Evolutionary conservation across 495 filamentous ascomycete genomes (phyloP).

Genomic region (Hyaloscypha bicolor): DNA sequence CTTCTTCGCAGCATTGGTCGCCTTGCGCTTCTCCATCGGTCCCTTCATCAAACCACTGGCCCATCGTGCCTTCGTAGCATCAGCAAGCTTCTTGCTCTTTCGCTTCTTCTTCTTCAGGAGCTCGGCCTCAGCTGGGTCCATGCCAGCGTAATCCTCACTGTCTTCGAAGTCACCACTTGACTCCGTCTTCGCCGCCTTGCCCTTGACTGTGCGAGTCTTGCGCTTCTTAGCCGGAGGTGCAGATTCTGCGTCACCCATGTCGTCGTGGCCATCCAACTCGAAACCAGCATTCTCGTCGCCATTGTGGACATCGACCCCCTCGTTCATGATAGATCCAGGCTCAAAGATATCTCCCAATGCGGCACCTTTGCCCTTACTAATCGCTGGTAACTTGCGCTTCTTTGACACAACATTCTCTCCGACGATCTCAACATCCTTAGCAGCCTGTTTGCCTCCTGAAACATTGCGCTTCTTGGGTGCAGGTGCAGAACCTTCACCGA

Average conservation of each 20-base stretch:
- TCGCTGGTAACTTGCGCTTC: background rate
- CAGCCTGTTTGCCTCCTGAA: background rate
- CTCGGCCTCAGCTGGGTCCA: background rate
- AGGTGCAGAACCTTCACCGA: background rate
- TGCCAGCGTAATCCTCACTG: background rate
- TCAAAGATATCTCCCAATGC: background rate
- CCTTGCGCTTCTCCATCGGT: constrained; percentile 20
- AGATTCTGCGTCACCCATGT: background rate
- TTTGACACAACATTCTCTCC: background rate
- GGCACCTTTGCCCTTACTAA: background rate
- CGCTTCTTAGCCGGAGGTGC: constrained; percentile 14
- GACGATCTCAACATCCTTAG: background rate
- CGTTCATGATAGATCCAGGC: background rate
- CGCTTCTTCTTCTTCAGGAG: background rate
- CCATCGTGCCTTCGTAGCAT: constrained; percentile 16
- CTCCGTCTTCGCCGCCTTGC: constrained; percentile 7
- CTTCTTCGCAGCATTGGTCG: constrained; percentile 17
- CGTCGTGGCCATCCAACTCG: background rate
- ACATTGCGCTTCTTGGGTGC: background rate
- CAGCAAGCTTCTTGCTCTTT: constrained; percentile 3
- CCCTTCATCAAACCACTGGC: constrained; percentile 15
- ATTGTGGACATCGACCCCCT: background rate
- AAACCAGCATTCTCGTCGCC: background rate
- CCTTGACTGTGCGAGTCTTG: background rate
- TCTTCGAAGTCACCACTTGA: background rate